Evolutionary conservation across 768 basidiomycete genomes (phyloP).

Genomic region (Tephrocybe rancida): DNA sequence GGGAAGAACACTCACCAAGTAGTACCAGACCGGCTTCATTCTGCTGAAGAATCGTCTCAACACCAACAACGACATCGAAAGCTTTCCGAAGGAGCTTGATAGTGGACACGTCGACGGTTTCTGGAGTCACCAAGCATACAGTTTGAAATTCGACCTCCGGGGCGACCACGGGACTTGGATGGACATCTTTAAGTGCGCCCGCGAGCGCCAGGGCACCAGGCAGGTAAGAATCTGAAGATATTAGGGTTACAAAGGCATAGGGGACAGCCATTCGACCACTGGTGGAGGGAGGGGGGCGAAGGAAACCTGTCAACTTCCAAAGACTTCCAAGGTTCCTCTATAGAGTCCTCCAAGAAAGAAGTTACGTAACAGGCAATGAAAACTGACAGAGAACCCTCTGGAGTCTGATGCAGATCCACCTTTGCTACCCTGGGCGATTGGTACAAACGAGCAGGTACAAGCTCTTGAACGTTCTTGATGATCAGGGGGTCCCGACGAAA

Average conservation of each 20-base stretch:
- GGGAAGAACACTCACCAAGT: conserved; percentile 64
- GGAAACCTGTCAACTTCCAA: not conserved
- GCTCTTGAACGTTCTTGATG: not conserved
- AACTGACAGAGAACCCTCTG: not conserved
- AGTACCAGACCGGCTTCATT: conserved; percentile 70
- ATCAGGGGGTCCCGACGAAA: no score
- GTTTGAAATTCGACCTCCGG: conserved; percentile 75
- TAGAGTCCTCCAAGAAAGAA: conserved; percentile 12
- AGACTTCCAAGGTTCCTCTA: conserved; percentile 2
- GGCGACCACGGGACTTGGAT: conserved; percentile 56
- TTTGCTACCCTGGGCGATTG: not conserved
- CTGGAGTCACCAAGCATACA: conserved; percentile 92
- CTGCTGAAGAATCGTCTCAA: conserved; percentile 81
- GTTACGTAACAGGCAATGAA: conserved; percentile 13
- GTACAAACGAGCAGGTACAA: not conserved
- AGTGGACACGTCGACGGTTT: conserved; percentile 82
- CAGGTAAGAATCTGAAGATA: conserved; percentile 91
- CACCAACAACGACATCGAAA: conserved; percentile 87
- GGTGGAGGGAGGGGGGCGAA: conserved; percentile 22
- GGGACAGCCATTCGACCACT: conserved; percentile 55
- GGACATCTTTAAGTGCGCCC: conserved; percentile 82
- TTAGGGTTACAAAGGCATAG: conserved; percentile 88
- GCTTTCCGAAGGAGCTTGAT: conserved; percentile 79
- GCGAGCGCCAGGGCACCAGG: conserved; percentile 89
- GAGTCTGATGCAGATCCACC: no score